Conservation (phyloP, 2,329 filamentous ascomycete species). For the Alternaria sp. region DNA sequence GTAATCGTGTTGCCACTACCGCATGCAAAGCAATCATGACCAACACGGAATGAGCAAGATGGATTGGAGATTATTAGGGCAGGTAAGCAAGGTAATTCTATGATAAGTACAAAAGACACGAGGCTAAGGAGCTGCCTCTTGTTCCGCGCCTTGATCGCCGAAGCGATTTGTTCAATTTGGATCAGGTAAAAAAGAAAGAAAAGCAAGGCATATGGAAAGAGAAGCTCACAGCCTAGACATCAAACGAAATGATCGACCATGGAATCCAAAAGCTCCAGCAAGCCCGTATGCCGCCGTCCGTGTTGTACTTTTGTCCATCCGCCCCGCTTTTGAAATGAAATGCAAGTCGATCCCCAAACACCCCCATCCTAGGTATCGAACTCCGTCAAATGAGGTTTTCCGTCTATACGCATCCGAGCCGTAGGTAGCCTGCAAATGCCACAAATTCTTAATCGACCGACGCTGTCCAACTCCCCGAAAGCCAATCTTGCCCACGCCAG, state of each 20-base stretch:
- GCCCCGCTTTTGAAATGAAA: slow-evolving; percentile 33
- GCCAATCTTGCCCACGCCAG: slow-evolving; percentile 44
- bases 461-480: slow-evolving; percentile 45
- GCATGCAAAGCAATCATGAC: background rate
- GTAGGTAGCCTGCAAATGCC: slow-evolving; percentile 47
- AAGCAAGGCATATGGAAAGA: slow-evolving; percentile 11
- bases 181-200: slow-evolving; percentile 7
- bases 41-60: background rate
- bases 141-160: slow-evolving; percentile 10
- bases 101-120: slow-evolving; percentile 12
- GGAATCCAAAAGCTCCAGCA: slow-evolving; percentile 28
- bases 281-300: slow-evolving; percentile 32
- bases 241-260: slow-evolving; percentile 18
- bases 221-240: slow-evolving; percentile 14
- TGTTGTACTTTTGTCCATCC: slow-evolving; percentile 41
- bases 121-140: slow-evolving; percentile 9
- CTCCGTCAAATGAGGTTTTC: slow-evolving; percentile 45
- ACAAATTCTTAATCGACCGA: slow-evolving; percentile 47
- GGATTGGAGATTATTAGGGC: slow-evolving; percentile 1
- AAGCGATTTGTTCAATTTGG: slow-evolving; percentile 21
- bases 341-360: slow-evolving; percentile 42
- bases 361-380: slow-evolving; percentile 47
- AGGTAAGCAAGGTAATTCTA: slow-evolving; percentile 9
- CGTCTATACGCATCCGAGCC: slow-evolving; percentile 46
- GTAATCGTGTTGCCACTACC: background rate